These are phyloP conservation scores for Paracoccidioides lutzii DNA, from an alignment of 2,329 filamentous ascomycete species.

Conservation along the genomic window DNA sequence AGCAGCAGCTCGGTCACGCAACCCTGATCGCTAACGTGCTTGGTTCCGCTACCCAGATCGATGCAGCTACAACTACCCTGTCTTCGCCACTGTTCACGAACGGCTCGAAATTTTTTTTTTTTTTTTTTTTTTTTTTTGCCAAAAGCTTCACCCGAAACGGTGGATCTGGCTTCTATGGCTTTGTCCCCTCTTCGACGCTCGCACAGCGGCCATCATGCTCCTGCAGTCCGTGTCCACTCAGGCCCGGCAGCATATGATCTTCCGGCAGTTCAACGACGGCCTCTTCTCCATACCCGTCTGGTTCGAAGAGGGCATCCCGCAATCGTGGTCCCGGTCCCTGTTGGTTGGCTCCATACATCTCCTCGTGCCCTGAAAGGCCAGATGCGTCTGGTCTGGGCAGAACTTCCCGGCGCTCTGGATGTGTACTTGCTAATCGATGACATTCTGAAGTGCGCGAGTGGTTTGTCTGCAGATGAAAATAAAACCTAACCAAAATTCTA, in stretches of 20 bases:
- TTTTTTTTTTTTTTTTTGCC: constrained; percentile 51
- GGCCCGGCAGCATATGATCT: constrained; percentile 70
- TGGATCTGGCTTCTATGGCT: constrained; percentile 69
- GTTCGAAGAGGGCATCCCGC: constrained; percentile 67
- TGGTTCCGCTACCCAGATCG: constrained; percentile 56
- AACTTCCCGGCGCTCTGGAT: constrained; percentile 65
- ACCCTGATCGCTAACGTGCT: constrained; percentile 68
- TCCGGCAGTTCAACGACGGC: constrained; percentile 66
- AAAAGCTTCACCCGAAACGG: constrained; percentile 77
- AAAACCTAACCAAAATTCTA: not conserved
- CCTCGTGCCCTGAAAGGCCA: constrained; percentile 56
- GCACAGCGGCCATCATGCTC: constrained; percentile 59
- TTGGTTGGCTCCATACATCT: constrained; percentile 68
- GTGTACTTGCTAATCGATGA: not conserved
- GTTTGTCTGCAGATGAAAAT: not conserved
- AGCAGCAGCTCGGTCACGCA: constrained; percentile 66
- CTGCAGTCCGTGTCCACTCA: constrained; percentile 66
- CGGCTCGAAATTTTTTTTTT: constrained; percentile 49
- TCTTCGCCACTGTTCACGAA: constrained; percentile 56
- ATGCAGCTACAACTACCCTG: constrained; percentile 70
- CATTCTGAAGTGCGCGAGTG: too few species aligned
- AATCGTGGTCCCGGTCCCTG: constrained; percentile 74
- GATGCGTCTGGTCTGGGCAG: constrained; percentile 65
- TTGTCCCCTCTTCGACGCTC: constrained; percentile 62
- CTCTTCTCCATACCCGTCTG: constrained; percentile 71